Base-by-base conservation (phyloP, 495 filamentous ascomycete species). In the Symbiotaphrina buchneri region DNA sequence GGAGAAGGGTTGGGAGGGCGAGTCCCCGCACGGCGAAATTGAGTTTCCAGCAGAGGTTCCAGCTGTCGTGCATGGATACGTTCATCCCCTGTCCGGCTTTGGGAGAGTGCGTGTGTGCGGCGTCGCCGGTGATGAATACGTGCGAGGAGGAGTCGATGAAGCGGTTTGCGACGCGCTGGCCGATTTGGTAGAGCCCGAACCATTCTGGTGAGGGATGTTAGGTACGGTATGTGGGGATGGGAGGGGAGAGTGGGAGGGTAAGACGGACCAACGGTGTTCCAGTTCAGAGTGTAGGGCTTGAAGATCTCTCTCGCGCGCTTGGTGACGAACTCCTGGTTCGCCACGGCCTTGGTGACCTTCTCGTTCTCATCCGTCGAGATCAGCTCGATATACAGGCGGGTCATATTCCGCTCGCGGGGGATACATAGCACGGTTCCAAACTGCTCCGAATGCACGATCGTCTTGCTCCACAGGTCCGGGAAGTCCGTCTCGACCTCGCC, bases 1-100 rank as follows among this genome's bases (percentile, higher is more conserved):
- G 29, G 3, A 38, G 19, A 2, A 39, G 25, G 2, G 28, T 22
- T 10, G 60, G 56, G 16, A 56, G 39, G 0, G 65, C 65, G 19
- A 72, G 58, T 6, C 74, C 74, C 20, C 62, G 55, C 36, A 81
- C 63, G 17, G 76, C 71, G 20, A 68, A 61, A 33, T 69, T 67
- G 10, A 53, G 36, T 22, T 53, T 49, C 47, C 47, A 52, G 24
- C 46, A 40, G 17, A 53, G 38, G 36, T 53, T 52, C 33, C 36
- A 49, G 13, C 33, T 44, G 34, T 53, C 45, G 38, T 45, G 41
- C 42, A 53, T 51, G n/a, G 41, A 42, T 3, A 52, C 41, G 19
- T 54, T 52, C 48, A 52, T 54, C 6, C 48, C 48, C 27, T 54
- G 51, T 7, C 51, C 51, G 5, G 48, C 46, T 35, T 54, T 53